Conservation (phyloP, 1,284 basidiomycete species). For the Trametes versicolor region DNA sequence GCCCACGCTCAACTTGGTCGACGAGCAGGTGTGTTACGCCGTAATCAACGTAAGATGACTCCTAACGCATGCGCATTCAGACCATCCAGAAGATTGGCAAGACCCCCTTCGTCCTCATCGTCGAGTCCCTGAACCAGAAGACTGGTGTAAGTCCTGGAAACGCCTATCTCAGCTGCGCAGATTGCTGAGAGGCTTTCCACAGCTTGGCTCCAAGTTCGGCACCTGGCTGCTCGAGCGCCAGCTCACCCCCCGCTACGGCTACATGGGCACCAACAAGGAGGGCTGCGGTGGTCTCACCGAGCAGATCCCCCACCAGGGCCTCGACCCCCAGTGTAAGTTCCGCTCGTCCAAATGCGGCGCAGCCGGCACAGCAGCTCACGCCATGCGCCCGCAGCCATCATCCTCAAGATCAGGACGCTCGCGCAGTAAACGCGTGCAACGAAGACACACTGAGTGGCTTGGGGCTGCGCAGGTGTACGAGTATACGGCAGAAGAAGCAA, state of each 20-base stretch:
- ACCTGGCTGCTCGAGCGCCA: conserved; percentile 86
- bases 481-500: conserved; percentile 9
- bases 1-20: conserved; percentile 82
- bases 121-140: conserved; percentile 88
- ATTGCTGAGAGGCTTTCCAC: background rate
- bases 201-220: conserved; percentile 84
- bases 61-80: conserved; percentile 45
- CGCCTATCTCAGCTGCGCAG: background rate
- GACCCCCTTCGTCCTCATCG: conserved; percentile 81
- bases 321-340: conserved; percentile 75
- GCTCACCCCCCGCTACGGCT: conserved; percentile 81
- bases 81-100: conserved; percentile 73
- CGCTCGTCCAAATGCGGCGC: background rate
- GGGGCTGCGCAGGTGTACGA: conserved; percentile 27
- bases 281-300: conserved; percentile 86
- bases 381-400: conserved; percentile 60
- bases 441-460: too few species aligned
- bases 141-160: conserved; percentile 67
- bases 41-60: conserved; percentile 15
- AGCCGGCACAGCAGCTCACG: conserved; percentile 11
- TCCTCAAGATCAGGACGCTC: conserved; percentile 68
- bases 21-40: conserved; percentile 66
- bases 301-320: conserved; percentile 80
- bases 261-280: conserved; percentile 85
- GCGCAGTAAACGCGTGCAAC: conserved; percentile 42